Evolutionary conservation across 2,329 filamentous ascomycete genomes (phyloP), one percentile per base, ranked within the genome.

Genomic region (Phialocephala sp.): DNA sequence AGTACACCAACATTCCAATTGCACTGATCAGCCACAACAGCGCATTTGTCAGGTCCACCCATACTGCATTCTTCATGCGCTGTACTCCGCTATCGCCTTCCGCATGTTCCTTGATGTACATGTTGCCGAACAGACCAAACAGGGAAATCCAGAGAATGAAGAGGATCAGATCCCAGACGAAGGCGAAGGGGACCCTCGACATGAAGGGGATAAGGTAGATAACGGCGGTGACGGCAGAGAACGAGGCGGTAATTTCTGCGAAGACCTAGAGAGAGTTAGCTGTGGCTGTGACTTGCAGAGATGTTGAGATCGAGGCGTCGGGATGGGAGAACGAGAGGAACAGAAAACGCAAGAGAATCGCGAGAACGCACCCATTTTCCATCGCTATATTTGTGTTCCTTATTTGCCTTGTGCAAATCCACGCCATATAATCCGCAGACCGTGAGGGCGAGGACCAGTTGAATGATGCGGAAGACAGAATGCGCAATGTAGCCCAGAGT

Each of bases 51-150:
- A 97, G 78, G 77, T 94, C 91, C 55, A 97, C 83, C 91, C 92
- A 97, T 18, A 95, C 91, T 5, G 92, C 91, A 75, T 89, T 88
- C 80, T 93, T 93, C 93, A 97, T 97, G 64, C 91, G 85, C 70
- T 82, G 80, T 64, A 94, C 84, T 59, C 84, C 88, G 47, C 73
- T 72, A 75, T 91, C 84, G 15, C 88, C 88, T 75, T 90, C 82
- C 0, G 89, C 77, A 65, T 92, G 77, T 73, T 89, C 88, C 62
- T 86, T 78, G 75, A 97, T 91, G 81, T 90, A 97, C 83, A 94
- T 80, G 72, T 85, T 88, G 62, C 89, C 93, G 76, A 97, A 97
- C 66, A 95, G 81, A 20, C 92, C 93, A 76, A 97, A 97, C 6
- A 95, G 83, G 1, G 88, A 86, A 66, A 93, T 87, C 89, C 92